These are phyloP conservation scores for Dendryphion nanum DNA, from an alignment of 2,329 filamentous ascomycete species.

Conservation along the genomic window DNA sequence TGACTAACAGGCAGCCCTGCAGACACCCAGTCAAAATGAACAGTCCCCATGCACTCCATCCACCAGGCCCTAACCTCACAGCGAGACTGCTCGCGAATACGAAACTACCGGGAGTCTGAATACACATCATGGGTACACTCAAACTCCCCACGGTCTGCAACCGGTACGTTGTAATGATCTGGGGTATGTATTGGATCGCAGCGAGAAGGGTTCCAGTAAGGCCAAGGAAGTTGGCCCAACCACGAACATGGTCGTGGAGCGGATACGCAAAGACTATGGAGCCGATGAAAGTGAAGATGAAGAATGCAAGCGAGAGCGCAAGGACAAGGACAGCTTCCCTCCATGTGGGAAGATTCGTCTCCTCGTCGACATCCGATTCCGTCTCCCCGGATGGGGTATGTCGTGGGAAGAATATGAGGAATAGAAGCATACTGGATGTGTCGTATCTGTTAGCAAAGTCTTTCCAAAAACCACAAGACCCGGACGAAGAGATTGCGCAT, in stretches of 20 bases:
- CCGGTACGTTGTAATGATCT: constrained; percentile 87
- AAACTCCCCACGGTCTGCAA: constrained; percentile 85
- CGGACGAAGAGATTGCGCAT: constrained; percentile 10
- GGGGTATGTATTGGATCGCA: constrained; percentile 87
- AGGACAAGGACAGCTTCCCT: constrained; percentile 77
- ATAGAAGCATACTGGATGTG: constrained; percentile 75
- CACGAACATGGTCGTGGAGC: constrained; percentile 62
- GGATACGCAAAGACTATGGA: constrained; percentile 65
- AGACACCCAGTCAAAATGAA: constrained; percentile 82
- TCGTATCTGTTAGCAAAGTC: neutral
- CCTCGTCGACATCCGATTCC: constrained; percentile 24
- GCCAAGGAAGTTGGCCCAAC: constrained; percentile 84
- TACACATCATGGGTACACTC: constrained; percentile 97
- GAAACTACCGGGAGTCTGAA: constrained; percentile 91
- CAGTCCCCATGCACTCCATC: constrained; percentile 96
- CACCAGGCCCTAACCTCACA: constrained; percentile 71
- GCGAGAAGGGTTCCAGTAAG: constrained; percentile 76
- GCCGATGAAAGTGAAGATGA: constrained; percentile 65
- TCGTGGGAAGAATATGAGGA: constrained; percentile 80
- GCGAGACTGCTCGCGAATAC: constrained; percentile 85
- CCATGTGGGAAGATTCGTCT: constrained; percentile 54
- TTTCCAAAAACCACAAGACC: too few species aligned
- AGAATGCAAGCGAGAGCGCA: constrained; percentile 70
- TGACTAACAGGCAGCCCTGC: constrained; percentile 75
- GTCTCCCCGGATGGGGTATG: constrained; percentile 15